Evolutionary conservation across 176 grass and related monocot species (phyloP).

Genomic region (Juncus effusus): DNA sequence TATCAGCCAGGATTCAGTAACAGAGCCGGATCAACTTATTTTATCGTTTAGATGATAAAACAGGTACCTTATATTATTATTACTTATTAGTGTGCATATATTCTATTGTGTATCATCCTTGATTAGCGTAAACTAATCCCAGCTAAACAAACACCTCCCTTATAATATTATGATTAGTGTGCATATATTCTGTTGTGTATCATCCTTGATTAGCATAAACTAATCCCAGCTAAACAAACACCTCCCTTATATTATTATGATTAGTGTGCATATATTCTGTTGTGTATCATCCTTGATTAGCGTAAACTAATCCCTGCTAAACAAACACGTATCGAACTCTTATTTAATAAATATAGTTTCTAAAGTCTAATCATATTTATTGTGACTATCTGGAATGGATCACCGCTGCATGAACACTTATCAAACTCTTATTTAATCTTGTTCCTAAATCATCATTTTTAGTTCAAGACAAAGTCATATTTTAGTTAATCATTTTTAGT

Average conservation of each 20-base stretch:
- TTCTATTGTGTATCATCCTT: neutral
- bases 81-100: neutral
- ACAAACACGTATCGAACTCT: slow-evolving; percentile 13
- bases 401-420: too few relatives aligned
- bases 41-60: slow-evolving; percentile 7
- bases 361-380: neutral
- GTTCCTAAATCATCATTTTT: too few relatives aligned
- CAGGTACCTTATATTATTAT: too few relatives aligned
- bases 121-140: slow-evolving; percentile 10
- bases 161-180: neutral
- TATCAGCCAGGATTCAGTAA: neutral
- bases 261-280: neutral
- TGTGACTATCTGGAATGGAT: too few relatives aligned
- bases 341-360: neutral
- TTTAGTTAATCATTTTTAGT: too few relatives aligned
- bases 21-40: neutral
- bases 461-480: too few relatives aligned
- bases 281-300: slow-evolving; percentile 14
- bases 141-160: slow-evolving; percentile 1
- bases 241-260: neutral
- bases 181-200: neutral
- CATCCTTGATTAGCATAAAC: slow-evolving; percentile 16
- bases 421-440: too few relatives aligned
- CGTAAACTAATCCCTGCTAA: neutral
- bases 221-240: slow-evolving; percentile 4